These are phyloP conservation scores for Alnus rubra DNA, from an alignment of 306 rosid species.

Conservation along the genomic window DNA sequence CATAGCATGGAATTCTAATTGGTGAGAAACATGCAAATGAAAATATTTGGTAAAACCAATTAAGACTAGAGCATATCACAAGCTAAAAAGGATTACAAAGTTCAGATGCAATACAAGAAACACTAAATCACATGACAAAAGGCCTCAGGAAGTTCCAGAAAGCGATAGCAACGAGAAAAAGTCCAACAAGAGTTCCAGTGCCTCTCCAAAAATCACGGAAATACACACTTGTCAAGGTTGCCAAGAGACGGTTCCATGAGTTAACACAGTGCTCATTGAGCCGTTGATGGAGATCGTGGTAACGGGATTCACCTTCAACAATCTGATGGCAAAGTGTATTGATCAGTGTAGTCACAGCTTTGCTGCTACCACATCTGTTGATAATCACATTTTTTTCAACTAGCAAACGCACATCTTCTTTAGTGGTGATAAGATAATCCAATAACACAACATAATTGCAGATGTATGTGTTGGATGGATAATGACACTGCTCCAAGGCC, in stretches of 20 bases:
- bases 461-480: constrained; percentile 1
- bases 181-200: constrained; percentile 31
- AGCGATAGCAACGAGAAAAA: constrained; percentile 1
- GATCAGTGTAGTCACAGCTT: constrained; percentile 15
- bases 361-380: constrained; percentile 22
- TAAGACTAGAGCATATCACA: not conserved
- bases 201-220: constrained; percentile 37
- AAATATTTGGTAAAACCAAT: too few relatives aligned
- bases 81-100: too few relatives aligned
- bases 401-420: constrained; percentile 25
- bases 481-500: constrained; percentile 38
- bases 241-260: constrained; percentile 18
- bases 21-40: too few relatives aligned
- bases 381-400: constrained; percentile 8
- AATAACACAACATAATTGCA: constrained; percentile 31
- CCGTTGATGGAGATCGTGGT: not conserved
- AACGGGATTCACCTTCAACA: not conserved
- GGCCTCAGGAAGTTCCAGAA: not conserved
- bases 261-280: not conserved
- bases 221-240: constrained; percentile 23
- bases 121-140: not conserved
- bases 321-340: constrained; percentile 11
- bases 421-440: constrained; percentile 22
- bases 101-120: too few relatives aligned
- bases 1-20: too few relatives aligned